A percentile compares a stretch with the other conserved stretches of the same genome.
phyloP scores from a whole-genome alignment of 2,329 filamentous ascomycete genomes.

The Apiospora hydei region DNA sequence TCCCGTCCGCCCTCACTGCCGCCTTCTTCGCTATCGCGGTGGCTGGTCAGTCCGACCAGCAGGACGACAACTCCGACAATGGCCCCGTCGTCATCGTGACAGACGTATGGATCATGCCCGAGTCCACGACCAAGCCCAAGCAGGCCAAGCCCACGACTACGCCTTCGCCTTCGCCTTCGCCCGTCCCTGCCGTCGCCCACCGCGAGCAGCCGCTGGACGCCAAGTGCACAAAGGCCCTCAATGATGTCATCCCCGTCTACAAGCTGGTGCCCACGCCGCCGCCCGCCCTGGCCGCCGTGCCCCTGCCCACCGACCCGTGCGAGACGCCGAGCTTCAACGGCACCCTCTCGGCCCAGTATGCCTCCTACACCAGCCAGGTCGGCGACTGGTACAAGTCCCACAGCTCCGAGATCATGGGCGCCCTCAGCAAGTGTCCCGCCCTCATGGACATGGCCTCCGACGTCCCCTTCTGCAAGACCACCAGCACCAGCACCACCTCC shows the following conservation, averaged over 20 bases:
- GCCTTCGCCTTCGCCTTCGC: slow-evolving; percentile 28
- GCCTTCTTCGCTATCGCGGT: neutral
- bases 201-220: slow-evolving; percentile 32
- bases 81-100: neutral
- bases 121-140: no score
- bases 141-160: neutral
- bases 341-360: slow-evolving; percentile 31
- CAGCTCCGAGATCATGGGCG: slow-evolving; percentile 32
- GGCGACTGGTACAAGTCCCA: slow-evolving; percentile 34
- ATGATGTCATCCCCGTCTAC: slow-evolving; percentile 31
- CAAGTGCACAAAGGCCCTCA: slow-evolving; percentile 33
- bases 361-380: slow-evolving; percentile 33
- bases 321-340: slow-evolving; percentile 34
- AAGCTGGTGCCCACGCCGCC: slow-evolving; percentile 32
- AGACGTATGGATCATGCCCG: neutral
- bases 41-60: neutral
- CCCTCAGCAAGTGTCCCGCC: slow-evolving; percentile 32
- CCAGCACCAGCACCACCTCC: slow-evolving; percentile 22
- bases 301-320: slow-evolving; percentile 34
- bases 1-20: neutral
- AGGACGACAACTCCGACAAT: neutral
- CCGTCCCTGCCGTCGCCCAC: slow-evolving; percentile 30
- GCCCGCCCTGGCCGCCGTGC: slow-evolving; percentile 29
- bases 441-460: slow-evolving; percentile 26
- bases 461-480: slow-evolving; percentile 33